Percentiles rank a stretch among this genome's conserved stretches.
phyloP scores from a whole-genome alignment of 495 filamentous ascomycete species.

The Cryomyces antarcticus region DNA sequence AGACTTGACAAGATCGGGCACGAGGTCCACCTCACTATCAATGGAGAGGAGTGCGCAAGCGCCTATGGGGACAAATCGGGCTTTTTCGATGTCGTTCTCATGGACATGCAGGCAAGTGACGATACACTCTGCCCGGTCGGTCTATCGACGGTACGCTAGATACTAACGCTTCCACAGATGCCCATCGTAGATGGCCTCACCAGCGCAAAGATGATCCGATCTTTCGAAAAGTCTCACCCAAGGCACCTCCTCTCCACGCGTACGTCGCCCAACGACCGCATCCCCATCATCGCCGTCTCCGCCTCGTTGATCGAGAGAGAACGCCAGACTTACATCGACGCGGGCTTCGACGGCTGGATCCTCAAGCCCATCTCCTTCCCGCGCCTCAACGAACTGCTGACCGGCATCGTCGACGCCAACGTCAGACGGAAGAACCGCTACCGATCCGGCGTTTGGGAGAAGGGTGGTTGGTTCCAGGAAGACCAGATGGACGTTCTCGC shows the following conservation, averaged over 20 bases:
- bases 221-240: constrained; percentile 32
- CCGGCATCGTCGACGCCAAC: constrained; percentile 16
- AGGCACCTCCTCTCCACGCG: constrained; percentile 24
- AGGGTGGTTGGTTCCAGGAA: constrained; percentile 20
- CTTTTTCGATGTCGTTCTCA: constrained; percentile 67
- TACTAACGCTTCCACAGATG: constrained; percentile 37
- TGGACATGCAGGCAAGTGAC: constrained; percentile 74
- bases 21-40: constrained; percentile 48
- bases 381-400: constrained; percentile 18
- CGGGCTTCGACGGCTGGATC: constrained; percentile 85
- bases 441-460: constrained; percentile 17
- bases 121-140: not conserved
- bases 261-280: constrained; percentile 29
- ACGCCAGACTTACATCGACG: constrained; percentile 46
- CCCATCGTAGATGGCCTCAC: constrained; percentile 75
- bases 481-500: constrained; percentile 7
- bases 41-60: constrained; percentile 71
- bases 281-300: constrained; percentile 81
- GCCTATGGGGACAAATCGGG: constrained; percentile 37
- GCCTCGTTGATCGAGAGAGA: constrained; percentile 63
- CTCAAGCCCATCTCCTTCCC: constrained; percentile 21
- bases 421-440: constrained; percentile 14
- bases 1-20: constrained; percentile 66
- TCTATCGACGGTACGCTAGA: not conserved
- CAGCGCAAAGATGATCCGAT: constrained; percentile 67